Conservation (phyloP, 1,284 basidiomycete species). For the Cystobasidium pallidum region DNA sequence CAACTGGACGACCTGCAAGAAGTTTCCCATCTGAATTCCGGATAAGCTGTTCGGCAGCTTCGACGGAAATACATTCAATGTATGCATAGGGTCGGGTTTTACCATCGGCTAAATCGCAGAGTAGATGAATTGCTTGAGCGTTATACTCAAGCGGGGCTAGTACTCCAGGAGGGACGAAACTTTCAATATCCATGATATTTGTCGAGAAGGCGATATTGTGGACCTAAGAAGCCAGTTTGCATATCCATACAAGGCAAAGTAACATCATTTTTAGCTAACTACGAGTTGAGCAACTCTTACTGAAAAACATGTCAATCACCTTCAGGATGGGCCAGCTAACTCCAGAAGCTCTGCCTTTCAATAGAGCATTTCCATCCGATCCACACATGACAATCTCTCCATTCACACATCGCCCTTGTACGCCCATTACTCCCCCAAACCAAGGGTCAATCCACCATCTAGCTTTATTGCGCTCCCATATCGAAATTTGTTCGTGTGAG, state of each 20-base stretch:
- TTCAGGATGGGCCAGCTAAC: conserved; percentile 39
- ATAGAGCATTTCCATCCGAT: conserved; percentile 5
- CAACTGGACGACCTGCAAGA: conserved; percentile 22
- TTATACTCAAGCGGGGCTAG: conserved; percentile 22
- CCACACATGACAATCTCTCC: background rate
- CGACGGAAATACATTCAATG: conserved; percentile 24
- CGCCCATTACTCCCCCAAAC: conserved; percentile 3
- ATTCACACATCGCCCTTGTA: background rate
- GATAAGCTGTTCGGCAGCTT: conserved; percentile 21
- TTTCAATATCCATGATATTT: conserved; percentile 28
- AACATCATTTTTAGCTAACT: no score
- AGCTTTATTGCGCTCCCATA: conserved; percentile 1
- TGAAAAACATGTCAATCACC: no score
- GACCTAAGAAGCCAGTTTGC: no score
- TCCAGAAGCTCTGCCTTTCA: background rate
- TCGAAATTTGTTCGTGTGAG: background rate
- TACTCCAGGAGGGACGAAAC: conserved; percentile 6
- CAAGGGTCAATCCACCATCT: conserved; percentile 39
- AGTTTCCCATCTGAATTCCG: background rate
- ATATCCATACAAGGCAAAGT: no score
- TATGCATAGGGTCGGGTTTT: conserved; percentile 36
- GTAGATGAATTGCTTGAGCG: conserved; percentile 25
- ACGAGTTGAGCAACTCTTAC: no score
- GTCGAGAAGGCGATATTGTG: conserved; percentile 30
- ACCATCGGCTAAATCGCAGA: conserved; percentile 10